Conservation (phyloP, 495 filamentous ascomycete species). For the Penicillium silybi region DNA sequence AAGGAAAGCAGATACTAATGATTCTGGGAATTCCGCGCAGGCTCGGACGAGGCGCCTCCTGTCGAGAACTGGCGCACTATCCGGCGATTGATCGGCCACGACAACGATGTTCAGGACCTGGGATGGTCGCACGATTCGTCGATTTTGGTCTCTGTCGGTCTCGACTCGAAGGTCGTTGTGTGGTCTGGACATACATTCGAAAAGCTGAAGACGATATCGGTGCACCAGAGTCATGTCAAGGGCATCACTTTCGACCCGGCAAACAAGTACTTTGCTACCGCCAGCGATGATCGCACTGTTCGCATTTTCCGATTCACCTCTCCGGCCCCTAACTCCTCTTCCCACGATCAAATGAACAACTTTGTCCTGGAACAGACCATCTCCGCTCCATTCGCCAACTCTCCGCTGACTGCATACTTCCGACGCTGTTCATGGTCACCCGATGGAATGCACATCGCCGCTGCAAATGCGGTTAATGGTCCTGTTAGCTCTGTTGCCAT, state of each 20-base stretch:
- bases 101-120: constrained; percentile 97
- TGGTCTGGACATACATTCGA: constrained; percentile 98
- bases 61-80: constrained; percentile 97
- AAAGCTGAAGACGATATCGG: constrained; percentile 85
- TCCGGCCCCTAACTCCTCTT: constrained; percentile 84
- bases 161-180: constrained; percentile 96
- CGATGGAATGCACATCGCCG: constrained; percentile 94
- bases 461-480: constrained; percentile 93
- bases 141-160: constrained; percentile 88
- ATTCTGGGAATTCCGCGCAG: constrained; percentile 34
- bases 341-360: constrained; percentile 92
- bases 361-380: constrained; percentile 90
- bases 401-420: constrained; percentile 95
- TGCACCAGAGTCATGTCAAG: constrained; percentile 96
- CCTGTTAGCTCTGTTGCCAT: constrained; percentile 97
- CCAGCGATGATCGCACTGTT: constrained; percentile 93
- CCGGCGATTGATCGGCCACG: constrained; percentile 88
- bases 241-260: constrained; percentile 97
- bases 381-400: constrained; percentile 74
- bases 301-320: constrained; percentile 95
- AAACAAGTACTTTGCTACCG: constrained; percentile 98
- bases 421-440: constrained; percentile 95
- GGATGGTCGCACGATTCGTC: constrained; percentile 97
- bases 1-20: neutral
- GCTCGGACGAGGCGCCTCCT: constrained; percentile 85